These are phyloP conservation scores for Polysphondylium violaceum DNA, from an alignment of 78 protist species.

Conservation along the genomic window DNA sequence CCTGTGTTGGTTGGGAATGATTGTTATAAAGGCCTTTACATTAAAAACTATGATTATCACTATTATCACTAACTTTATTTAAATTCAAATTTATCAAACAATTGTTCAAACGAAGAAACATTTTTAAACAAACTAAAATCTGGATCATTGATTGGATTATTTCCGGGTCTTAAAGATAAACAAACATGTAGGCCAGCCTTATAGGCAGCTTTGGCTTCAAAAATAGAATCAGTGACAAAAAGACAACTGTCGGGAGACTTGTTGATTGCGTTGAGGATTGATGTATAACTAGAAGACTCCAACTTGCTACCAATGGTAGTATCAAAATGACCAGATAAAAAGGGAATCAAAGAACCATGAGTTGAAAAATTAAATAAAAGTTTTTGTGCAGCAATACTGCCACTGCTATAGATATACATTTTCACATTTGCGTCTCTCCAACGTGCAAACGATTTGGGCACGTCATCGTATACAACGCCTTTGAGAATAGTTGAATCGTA, in stretches of 20 bases:
- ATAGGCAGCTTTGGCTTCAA: conserved; percentile 82
- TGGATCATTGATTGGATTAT: conserved; percentile 18
- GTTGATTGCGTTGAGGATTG: conserved; percentile 53
- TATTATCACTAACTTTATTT: not conserved
- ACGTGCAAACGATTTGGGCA: conserved; percentile 41
- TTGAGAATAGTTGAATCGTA: conserved; percentile 72
- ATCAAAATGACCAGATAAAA: conserved; percentile 86
- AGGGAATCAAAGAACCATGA: conserved; percentile 64
- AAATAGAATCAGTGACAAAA: conserved; percentile 85
- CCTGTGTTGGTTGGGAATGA: too few species aligned
- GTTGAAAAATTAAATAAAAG: conserved; percentile 78
- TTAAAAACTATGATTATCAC: too few species aligned
- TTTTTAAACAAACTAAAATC: not conserved
- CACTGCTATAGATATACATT: conserved; percentile 88
- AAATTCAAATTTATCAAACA: conserved; percentile 50
- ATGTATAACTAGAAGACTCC: conserved; percentile 53
- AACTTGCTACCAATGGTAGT: conserved; percentile 81
- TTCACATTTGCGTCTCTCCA: conserved; percentile 20
- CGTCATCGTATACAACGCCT: conserved; percentile 83
- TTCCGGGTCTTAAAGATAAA: conserved; percentile 62
- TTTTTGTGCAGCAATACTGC: conserved; percentile 90
- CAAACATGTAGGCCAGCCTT: conserved; percentile 19
- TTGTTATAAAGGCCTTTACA: too few species aligned
- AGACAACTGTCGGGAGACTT: conserved; percentile 1
- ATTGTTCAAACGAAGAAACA: conserved; percentile 28